Percentiles rank a stretch among this genome's conserved stretches.
Evolutionary conservation across 129 eudicot genomes (phyloP).

Genomic region (Centaurea solstitialis): DNA sequence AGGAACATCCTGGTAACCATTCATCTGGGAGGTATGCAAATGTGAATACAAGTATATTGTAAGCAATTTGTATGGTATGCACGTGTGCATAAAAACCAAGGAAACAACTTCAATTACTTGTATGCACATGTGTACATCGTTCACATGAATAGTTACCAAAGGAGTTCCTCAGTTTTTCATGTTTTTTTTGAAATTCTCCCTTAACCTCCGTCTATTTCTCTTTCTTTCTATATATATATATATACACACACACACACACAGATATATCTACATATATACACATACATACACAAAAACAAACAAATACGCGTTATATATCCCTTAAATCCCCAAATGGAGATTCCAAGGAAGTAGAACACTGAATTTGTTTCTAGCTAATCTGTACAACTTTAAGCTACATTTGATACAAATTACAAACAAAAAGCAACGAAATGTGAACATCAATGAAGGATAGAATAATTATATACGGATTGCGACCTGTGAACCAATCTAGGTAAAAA

Average conservation of each 20-base stretch:
- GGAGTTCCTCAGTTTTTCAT: background rate
- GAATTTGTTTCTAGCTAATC: background rate
- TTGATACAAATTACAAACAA: conserved; percentile 4
- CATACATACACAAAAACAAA: no score
- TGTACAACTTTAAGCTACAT: background rate
- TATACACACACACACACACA: no score
- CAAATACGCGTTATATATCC: background rate
- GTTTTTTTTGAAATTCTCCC: background rate
- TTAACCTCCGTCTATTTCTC: no score
- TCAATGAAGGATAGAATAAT: background rate
- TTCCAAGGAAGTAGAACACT: conserved; percentile 13
- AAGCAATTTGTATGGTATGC: no score
- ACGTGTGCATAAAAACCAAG: no score
- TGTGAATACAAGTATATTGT: no score
- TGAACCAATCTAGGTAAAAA: background rate
- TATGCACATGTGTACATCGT: no score
- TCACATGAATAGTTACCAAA: background rate
- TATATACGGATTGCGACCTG: background rate
- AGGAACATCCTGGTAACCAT: no score
- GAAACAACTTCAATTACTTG: no score
- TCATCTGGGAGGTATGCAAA: no score
- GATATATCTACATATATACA: no score
- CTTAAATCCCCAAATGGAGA: background rate
- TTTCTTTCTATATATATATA: no score
- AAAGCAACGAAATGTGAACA: background rate